These are phyloP conservation scores for Coemansia aciculifera DNA, from an alignment of 192 early-diverging fungal species.

Conservation along the genomic window DNA sequence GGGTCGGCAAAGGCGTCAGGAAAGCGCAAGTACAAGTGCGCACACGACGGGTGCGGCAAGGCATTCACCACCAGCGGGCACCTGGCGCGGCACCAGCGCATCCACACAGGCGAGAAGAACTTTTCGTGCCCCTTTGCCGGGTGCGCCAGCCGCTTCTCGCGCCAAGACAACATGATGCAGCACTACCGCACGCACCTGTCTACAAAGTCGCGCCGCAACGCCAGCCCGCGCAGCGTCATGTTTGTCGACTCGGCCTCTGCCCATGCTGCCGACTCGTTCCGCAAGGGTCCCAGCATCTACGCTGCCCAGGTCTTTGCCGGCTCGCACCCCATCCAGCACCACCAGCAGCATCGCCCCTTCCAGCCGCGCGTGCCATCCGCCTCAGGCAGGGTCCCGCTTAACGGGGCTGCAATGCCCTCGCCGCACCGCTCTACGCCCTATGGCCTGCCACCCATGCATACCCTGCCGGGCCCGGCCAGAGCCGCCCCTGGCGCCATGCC, in stretches of 20 bases:
- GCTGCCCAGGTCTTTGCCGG: conserved; percentile 34
- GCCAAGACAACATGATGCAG: conserved; percentile 88
- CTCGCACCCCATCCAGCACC: conserved; percentile 41
- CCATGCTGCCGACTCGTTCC: conserved; percentile 25
- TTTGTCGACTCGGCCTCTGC: conserved; percentile 25
- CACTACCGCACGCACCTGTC: conserved; percentile 82
- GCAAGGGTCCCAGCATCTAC: conserved; percentile 28
- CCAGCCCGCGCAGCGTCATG: conserved; percentile 31
- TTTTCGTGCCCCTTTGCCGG: conserved; percentile 67
- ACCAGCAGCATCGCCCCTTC: conserved; percentile 33
- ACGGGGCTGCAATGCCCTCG: not conserved
- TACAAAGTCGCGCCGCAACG: conserved; percentile 59
- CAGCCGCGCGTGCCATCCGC: conserved; percentile 13
- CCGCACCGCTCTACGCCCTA: conserved; percentile 12
- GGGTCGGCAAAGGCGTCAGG: conserved; percentile 21
- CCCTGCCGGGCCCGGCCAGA: conserved; percentile 18
- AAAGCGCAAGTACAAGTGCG: conserved; percentile 76
- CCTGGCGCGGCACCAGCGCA: conserved; percentile 75
- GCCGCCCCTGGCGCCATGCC: conserved; percentile 21
- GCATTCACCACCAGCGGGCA: conserved; percentile 84
- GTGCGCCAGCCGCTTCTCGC: conserved; percentile 72
- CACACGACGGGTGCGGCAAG: conserved; percentile 65
- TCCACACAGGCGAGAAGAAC: conserved; percentile 84
- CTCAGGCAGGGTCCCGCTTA: conserved; percentile 16
- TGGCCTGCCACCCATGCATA: conserved; percentile 37